These are phyloP conservation scores for Thermoascus crustaceus DNA, from an alignment of 2,329 filamentous ascomycete genomes.

Conservation along the genomic window DNA sequence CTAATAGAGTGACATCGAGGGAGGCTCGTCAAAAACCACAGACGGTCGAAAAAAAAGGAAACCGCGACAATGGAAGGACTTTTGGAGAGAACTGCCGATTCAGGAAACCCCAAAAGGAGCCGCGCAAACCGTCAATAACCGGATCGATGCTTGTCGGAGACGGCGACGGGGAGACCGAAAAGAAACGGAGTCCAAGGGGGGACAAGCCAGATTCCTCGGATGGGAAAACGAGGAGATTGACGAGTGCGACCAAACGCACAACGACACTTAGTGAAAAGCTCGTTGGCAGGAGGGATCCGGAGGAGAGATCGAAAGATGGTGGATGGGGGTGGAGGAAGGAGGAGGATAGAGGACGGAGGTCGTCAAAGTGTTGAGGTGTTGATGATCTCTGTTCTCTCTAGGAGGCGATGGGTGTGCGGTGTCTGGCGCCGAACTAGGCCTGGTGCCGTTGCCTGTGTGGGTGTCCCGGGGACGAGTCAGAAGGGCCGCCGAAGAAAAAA, in stretches of 20 bases:
- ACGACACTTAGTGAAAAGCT: conserved; percentile 48
- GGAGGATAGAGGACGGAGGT: conserved; percentile 8
- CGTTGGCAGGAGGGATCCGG: conserved; percentile 24
- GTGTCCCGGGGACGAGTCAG: conserved; percentile 3
- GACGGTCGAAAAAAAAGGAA: conserved; percentile 7
- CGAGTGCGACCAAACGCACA: conserved; percentile 25
- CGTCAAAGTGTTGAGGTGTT: conserved; percentile 4
- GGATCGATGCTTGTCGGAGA: conserved; percentile 1
- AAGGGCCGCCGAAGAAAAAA: conserved; percentile 7
- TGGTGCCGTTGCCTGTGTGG: conserved; percentile 2
- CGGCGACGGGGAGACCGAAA: conserved; percentile 1
- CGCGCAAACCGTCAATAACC: not conserved
- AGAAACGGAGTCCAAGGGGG: too few relatives aligned
- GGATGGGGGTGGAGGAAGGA: conserved; percentile 6
- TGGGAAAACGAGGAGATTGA: too few relatives aligned
- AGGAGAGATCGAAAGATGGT: conserved; percentile 10
- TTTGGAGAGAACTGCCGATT: not conserved
- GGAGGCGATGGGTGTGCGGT: not conserved
- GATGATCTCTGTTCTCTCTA: conserved; percentile 3
- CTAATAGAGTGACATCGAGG: conserved; percentile 36
- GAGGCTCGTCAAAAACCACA: conserved; percentile 15
- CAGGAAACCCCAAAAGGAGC: not conserved
- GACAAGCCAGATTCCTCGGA: too few relatives aligned
- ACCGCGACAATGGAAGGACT: conserved; percentile 9
- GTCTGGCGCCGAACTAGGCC: conserved; percentile 4